Percentiles rank a stretch among this genome's conserved stretches.
These are phyloP conservation scores for Aspergillus candidus DNA, from an alignment of 2,329 filamentous ascomycete species.

Conservation along the genomic window DNA sequence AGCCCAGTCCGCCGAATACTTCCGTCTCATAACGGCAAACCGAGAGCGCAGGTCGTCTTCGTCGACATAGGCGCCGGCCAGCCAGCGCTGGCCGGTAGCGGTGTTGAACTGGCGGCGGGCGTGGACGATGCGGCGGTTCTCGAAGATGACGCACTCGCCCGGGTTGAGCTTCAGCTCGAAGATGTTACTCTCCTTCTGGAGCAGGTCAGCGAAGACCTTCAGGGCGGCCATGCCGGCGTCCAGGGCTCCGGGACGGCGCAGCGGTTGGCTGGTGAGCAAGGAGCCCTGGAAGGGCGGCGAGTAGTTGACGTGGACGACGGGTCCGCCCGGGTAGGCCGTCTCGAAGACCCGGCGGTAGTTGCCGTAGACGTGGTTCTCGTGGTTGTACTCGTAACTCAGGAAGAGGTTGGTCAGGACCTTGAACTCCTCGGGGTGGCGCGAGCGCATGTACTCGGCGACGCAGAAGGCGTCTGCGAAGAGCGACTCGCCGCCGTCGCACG, in stretches of 20 bases:
- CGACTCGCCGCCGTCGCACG: conserved; percentile 72
- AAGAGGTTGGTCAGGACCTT: conserved; percentile 38
- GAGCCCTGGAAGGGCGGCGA: conserved; percentile 72
- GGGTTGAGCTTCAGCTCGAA: conserved; percentile 68
- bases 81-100: conserved; percentile 62
- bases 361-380: conserved; percentile 58
- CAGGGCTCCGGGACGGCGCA: conserved; percentile 12
- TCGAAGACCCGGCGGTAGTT: conserved; percentile 53
- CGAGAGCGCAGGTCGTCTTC: conserved; percentile 54
- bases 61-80: conserved; percentile 79
- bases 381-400: conserved; percentile 63
- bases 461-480: conserved; percentile 73
- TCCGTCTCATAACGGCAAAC: conserved; percentile 24
- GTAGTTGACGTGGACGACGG: conserved; percentile 54
- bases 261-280: conserved; percentile 31
- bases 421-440: conserved; percentile 10
- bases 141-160: conserved; percentile 89
- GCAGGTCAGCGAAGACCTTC: conserved; percentile 51
- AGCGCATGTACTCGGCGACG: conserved; percentile 43
- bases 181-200: conserved; percentile 55
- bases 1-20: conserved; percentile 7
- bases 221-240: conserved; percentile 38
- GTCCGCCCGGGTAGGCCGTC: neutral
- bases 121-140: conserved; percentile 80
- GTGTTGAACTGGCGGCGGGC: conserved; percentile 69